Evolutionary conservation across 2,329 filamentous ascomycete genomes (phyloP), one percentile per base, ranked within the genome.

Genomic region (Hypoxylon sp.): DNA sequence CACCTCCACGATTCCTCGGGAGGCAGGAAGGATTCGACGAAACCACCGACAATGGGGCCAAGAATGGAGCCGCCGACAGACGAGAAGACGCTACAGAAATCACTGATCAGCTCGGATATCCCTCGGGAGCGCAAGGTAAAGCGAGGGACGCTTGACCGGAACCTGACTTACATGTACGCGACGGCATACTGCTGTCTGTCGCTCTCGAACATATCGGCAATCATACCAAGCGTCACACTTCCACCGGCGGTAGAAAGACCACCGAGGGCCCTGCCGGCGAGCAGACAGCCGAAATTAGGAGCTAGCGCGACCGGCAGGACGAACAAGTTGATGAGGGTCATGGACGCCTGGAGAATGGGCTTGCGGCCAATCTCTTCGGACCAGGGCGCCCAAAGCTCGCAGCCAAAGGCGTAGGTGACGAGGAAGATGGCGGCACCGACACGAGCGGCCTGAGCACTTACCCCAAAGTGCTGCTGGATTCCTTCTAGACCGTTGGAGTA

Each of bases 361-460:
- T 87, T 89, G 46, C 91, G 85, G 17, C 91, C 91, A 46, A 94
- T 79, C 69, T 95, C 91, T 72, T 96, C 91, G 41, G 86, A 90
- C 89, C 91, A 95, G 0, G 91, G 91, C 0, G 91, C 91, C 91
- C 91, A 95, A 0, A 95, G 80, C 75, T 95, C 91, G 72, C 91
- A 95, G 29, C 91, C 91, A 71, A 95, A 93, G 31, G 90, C 91
- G 72, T 96, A 95, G 2, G 87, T 74, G 47, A 95, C 82, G 33
- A 96, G 76, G 76, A 94, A 95, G 61, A 92, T 84, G 76, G 90
- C 88, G 57, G 90, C 89, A 70, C 91, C 91, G 54, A 85, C 83
- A 51, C 90, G 84, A 3, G 88, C 90, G 3, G 83, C 85, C 72
- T 91, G 88, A 23, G 78, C 77, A 60, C 86, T 88, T 60, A 94